phyloP scores from a whole-genome alignment of 331 rosid genomes.

The Quercus phellos region DNA sequence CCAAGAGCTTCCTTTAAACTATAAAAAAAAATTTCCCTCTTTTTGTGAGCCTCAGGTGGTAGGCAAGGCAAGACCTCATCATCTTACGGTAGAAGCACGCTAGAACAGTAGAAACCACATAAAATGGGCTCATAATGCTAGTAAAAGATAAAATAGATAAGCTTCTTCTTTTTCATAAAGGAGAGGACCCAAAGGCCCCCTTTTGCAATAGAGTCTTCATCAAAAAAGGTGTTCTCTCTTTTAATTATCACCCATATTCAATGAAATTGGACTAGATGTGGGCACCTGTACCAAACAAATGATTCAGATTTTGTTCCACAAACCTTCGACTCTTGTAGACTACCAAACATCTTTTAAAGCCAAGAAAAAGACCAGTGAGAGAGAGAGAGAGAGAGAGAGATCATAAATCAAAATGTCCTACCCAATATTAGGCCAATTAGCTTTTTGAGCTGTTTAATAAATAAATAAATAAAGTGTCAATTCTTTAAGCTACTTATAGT shows the following conservation, averaged over 20 bases:
- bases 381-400: too few species aligned
- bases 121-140: background rate
- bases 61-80: too few species aligned
- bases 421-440: too few species aligned
- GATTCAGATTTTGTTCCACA: background rate
- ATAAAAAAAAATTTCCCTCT: too few species aligned
- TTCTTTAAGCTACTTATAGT: too few species aligned
- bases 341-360: background rate
- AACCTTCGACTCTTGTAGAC: background rate
- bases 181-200: background rate
- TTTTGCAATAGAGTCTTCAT: background rate
- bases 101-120: background rate
- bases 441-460: background rate
- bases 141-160: background rate
- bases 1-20: too few species aligned
- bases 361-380: background rate
- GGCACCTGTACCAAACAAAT: background rate
- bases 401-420: background rate
- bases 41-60: too few species aligned
- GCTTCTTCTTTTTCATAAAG: background rate
- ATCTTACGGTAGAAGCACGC: too few species aligned
- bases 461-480: too few species aligned
- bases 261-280: background rate
- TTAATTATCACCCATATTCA: background rate
- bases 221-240: slow-evolving; percentile 3